A percentile compares a stretch with the other conserved stretches of the same genome.
Conservation (phyloP, 495 filamentous ascomycete species). For the Polyplosphaeria fusca region DNA sequence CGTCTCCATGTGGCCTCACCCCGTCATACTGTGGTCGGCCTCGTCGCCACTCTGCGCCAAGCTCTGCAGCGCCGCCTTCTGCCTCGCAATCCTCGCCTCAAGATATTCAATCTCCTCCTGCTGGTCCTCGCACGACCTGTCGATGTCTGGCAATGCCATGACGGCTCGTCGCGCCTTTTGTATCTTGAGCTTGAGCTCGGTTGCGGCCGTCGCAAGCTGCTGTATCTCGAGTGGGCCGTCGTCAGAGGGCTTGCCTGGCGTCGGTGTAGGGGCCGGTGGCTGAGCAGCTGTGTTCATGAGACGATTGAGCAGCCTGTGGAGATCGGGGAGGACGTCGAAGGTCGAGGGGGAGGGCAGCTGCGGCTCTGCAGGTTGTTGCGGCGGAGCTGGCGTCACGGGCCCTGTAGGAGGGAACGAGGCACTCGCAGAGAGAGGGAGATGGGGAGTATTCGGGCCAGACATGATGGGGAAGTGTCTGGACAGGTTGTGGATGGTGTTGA, state of each 20-base stretch:
- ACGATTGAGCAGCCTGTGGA: conserved; percentile 72
- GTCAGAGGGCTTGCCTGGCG: conserved; percentile 13
- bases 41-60: conserved; percentile 16
- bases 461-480: conserved; percentile 4
- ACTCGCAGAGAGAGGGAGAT: conserved; percentile 20
- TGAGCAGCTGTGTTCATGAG: conserved; percentile 52
- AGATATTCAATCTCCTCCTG: conserved; percentile 73
- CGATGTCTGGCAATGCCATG: conserved; percentile 67
- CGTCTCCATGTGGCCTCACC: conserved; percentile 10
- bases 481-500: conserved; percentile 1
- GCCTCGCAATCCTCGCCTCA: conserved; percentile 51
- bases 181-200: conserved; percentile 73
- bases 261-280: conserved; percentile 18
- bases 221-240: conserved; percentile 61
- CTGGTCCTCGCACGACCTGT: conserved; percentile 71
- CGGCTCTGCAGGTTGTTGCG: conserved; percentile 8
- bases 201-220: conserved; percentile 70
- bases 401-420: conserved; percentile 13
- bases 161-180: conserved; percentile 70
- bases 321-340: conserved; percentile 80
- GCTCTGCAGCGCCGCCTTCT: conserved; percentile 32
- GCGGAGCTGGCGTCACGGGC: conserved; percentile 14
- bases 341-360: conserved; percentile 55
- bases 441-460: conserved; percentile 23
- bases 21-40: conserved; percentile 25